Percentiles rank a stretch among this genome's conserved stretches.
These are phyloP conservation scores for Paraconiothyrium sp. DNA, from an alignment of 2,329 filamentous ascomycete genomes.

Conservation along the genomic window DNA sequence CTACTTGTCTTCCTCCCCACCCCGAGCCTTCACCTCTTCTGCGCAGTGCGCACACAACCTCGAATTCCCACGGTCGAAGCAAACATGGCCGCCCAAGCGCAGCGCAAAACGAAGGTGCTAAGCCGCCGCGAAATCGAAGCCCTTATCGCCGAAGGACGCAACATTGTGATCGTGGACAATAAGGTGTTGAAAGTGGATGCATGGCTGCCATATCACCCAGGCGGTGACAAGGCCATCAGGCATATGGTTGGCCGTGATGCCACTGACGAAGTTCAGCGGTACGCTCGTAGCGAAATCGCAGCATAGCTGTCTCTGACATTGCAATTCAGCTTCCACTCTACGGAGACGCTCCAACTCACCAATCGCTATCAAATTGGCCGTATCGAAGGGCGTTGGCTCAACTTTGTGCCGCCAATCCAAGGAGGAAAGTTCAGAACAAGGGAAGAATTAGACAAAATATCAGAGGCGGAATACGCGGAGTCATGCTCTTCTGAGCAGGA, in stretches of 20 bases:
- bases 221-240: constrained; percentile 87
- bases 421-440: constrained; percentile 77
- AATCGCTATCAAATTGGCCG: constrained; percentile 82
- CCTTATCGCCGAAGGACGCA: constrained; percentile 81
- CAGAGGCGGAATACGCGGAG: constrained; percentile 46
- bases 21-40: constrained; percentile 9
- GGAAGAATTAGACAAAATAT: constrained; percentile 46
- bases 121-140: constrained; percentile 76
- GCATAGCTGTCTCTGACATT: constrained; percentile 19
- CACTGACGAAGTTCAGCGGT: constrained; percentile 94
- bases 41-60: constrained; percentile 6
- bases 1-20: neutral
- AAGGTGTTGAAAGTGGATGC: constrained; percentile 87
- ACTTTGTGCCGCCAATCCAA: constrained; percentile 91
- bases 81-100: constrained; percentile 38
- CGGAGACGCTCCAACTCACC: constrained; percentile 80
- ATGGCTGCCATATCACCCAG: constrained; percentile 90
- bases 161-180: constrained; percentile 81
- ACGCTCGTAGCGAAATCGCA: constrained; percentile 49
- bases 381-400: constrained; percentile 82
- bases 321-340: constrained; percentile 76
- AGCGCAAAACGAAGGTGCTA: constrained; percentile 60
- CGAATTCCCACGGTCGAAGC: constrained; percentile 10
- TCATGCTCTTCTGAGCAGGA: constrained; percentile 37
- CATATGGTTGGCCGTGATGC: constrained; percentile 96